Evolutionary conservation across 257 asterid genomes (phyloP), one percentile per base, ranked within the genome.

Genomic region (Jacaranda mimosifolia): DNA sequence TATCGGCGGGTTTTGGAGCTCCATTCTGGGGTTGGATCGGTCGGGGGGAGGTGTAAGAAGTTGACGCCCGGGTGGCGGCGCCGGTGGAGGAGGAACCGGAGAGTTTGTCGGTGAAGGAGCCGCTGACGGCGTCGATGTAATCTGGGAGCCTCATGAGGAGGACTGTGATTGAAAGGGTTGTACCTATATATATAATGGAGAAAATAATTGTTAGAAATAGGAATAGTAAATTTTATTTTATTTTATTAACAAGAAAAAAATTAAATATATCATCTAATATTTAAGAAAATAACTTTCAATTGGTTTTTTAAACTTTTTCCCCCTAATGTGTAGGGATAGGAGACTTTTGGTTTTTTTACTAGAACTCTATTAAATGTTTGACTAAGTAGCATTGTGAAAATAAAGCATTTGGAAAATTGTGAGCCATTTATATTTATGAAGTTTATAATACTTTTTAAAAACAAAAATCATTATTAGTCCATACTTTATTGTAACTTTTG

Each of bases 11-110:
- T 89, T 74, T 51, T 73, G 39, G 88, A 76, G 84, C 84, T 87
- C 97, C 97, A 92, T 53, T 87, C 92, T 0, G 92, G 87, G 4
- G 81, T 9, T 0, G 92, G 91, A 13, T 85, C 76, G 36, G 87
- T 76, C 0, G 83, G 52, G 0, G 97, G 93, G 52, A 91, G 89
- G 35, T 85, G 72, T 14, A 84, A 6, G 84, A 90, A 90, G 32
- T 70, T 82, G 75, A 92, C 85, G 53, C n/a, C n/a, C 70, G 62
- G 5, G 38, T 7, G 63, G 26, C 12, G 35, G 43, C 63, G 46
- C 13, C 21, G 9, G 66, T 5, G 74, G 83, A 3, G 71, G 81
- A 45, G 74, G 88, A 70, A 42, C 84, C 45, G 21, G 75, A 76
- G 55, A 92, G 85, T 26, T 74, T 53, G 15, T 85, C 90, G 46